Evolutionary conservation across 2,329 filamentous ascomycete genomes (phyloP), one percentile per base, ranked within the genome.

Genomic region (Dothideomycetidae sp.): DNA sequence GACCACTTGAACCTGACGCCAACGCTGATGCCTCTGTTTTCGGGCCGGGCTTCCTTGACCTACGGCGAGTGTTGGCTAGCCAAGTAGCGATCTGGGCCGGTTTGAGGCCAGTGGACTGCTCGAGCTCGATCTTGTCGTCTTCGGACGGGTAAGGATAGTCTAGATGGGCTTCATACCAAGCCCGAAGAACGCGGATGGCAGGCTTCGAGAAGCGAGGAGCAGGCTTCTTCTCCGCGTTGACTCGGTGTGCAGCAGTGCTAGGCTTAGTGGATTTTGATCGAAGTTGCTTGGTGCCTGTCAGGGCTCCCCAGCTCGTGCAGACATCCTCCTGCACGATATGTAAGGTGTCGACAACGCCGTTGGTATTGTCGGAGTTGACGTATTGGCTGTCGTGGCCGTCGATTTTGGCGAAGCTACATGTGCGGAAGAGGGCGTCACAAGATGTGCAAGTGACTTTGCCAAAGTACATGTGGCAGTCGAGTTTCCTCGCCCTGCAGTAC

Each of bases 61-160:
- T 71, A 40, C 85, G 74, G 30, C 85, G 75, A 40, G 84, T 84
- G 57, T 93, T 93, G 42, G 85, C 85, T 32, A 93, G 73, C 85
- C 85, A 93, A 54, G 92, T 93, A 9, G 78, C 78, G 48, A 93
- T 88, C 52, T 94, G 86, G 10, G 70, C 79, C 50, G 82, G 75
- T 54, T 75, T 85, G 29, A 94, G 66, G 5, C 84, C 83, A 1
- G 85, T 93, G 48, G 80, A 71, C 32, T 71, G 68, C 56, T 84
- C 79, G 16, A 94, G 65, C 44, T 74, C 70, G 46, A 85, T 80
- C 52, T 88, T 92, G 53, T 93, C 82, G 41, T 84, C 76, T 30
- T 93, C 84, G 21, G 75, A 86, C 4, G 86, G 85, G 53, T 93
- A 94, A 0, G 85, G 86, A 49, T 92, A 81, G 36, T 80, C 71